Conservation (phyloP, 2,329 filamentous ascomycete species). For the Paraconiothyrium sp. region DNA sequence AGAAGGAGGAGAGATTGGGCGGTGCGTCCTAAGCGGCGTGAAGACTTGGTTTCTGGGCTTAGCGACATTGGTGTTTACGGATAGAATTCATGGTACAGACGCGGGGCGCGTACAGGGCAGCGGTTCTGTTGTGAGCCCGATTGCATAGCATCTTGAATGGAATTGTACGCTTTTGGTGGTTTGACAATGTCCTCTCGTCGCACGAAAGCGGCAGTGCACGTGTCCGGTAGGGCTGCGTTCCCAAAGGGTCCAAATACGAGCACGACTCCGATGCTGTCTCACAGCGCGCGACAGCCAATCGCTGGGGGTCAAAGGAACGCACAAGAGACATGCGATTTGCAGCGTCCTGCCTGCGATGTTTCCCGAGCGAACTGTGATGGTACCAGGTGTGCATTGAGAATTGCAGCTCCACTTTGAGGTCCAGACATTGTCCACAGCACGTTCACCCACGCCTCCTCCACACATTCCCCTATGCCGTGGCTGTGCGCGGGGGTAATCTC, state of each 20-base stretch:
- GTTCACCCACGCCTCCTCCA: constrained; percentile 3
- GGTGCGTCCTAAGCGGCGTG: constrained; percentile 22
- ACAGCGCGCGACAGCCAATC: constrained; percentile 5
- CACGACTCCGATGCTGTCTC: constrained; percentile 14
- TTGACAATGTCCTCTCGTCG: constrained; percentile 5
- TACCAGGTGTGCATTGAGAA: neutral
- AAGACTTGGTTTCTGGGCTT: constrained; percentile 17
- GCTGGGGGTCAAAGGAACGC: neutral
- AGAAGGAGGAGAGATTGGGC: constrained; percentile 76
- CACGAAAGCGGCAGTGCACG: constrained; percentile 13
- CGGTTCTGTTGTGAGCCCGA: neutral
- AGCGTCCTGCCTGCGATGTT: neutral
- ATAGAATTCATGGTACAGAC: constrained; percentile 26
- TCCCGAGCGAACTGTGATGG: neutral
- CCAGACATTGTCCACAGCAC: neutral
- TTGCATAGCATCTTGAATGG: constrained; percentile 3
- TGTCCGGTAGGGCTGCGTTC: constrained; percentile 13
- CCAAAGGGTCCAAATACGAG: constrained; percentile 1
- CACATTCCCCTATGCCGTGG: constrained; percentile 3
- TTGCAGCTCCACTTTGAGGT: neutral
- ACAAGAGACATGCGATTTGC: neutral
- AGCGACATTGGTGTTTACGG: constrained; percentile 24
- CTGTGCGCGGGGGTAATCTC: constrained; percentile 13
- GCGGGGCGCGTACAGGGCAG: neutral
- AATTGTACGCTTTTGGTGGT: constrained; percentile 7